Conservation (phyloP, 1,284 basidiomycete species). For the Cryptococcus maquisensis region DNA sequence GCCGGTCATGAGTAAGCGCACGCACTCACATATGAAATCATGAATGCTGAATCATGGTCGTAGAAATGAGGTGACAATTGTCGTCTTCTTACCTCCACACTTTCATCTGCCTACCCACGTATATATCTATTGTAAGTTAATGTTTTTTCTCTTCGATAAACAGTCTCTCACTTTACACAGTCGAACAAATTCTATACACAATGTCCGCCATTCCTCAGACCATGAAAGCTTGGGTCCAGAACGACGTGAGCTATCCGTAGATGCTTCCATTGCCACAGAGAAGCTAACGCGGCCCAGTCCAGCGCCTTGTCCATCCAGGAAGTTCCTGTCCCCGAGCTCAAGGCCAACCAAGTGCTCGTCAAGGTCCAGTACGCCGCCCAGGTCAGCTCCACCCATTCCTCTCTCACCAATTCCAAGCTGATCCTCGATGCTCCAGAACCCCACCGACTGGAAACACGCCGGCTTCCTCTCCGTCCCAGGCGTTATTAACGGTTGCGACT, state of each 20-base stretch:
- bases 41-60: no score
- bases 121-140: no score
- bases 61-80: no score
- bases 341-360: constrained; percentile 41
- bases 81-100: no score
- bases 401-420: background rate
- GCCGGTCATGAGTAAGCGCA: no score
- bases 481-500: constrained; percentile 52
- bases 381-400: constrained; percentile 13
- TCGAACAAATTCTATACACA: no score
- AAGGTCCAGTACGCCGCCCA: constrained; percentile 42
- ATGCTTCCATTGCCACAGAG: background rate
- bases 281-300: background rate
- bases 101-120: no score
- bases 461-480: constrained; percentile 31
- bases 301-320: constrained; percentile 21
- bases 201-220: constrained; percentile 19
- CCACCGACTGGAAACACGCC: constrained; percentile 45
- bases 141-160: no score
- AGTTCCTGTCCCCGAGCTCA: constrained; percentile 31
- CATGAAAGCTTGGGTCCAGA: constrained; percentile 30
- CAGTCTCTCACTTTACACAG: no score
- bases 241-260: constrained; percentile 13
- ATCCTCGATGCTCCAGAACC: constrained; percentile 21
- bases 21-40: no score